A percentile compares a stretch with the other conserved stretches of the same genome.
phyloP scores from a whole-genome alignment of 495 filamentous ascomycete genomes.

The Achaetomiella virescens region DNA sequence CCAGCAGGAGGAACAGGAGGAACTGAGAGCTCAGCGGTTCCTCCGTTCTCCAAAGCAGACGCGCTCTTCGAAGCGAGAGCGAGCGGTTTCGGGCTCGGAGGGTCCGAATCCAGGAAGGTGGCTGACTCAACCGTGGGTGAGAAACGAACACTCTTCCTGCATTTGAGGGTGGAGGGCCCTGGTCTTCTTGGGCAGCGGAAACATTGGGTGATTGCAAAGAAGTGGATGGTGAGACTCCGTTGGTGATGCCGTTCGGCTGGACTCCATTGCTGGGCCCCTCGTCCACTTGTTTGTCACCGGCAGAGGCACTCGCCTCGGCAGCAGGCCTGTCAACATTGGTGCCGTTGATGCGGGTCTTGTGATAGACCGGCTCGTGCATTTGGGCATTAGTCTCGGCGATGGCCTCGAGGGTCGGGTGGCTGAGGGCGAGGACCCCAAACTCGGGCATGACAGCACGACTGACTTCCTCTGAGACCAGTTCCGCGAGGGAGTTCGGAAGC shows the following conservation, averaged over 20 bases:
- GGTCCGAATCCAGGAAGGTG: constrained; percentile 45
- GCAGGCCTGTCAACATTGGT: background rate
- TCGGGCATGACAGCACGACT: background rate
- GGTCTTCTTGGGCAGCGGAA: background rate
- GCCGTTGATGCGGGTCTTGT: background rate
- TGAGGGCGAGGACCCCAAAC: background rate
- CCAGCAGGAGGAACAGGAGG: background rate
- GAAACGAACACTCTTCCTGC: constrained; percentile 57
- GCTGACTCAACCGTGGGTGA: constrained; percentile 55
- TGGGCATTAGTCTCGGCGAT: background rate
- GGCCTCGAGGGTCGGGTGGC: background rate
- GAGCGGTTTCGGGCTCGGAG: constrained; percentile 32
- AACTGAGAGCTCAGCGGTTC: background rate
- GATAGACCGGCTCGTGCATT: background rate
- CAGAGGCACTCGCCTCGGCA: constrained; percentile 21
- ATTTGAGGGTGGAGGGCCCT: constrained; percentile 23
- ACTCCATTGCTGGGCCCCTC: background rate
- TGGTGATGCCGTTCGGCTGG: constrained; percentile 1
- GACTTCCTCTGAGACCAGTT: constrained; percentile 9
- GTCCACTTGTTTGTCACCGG: background rate
- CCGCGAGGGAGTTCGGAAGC: constrained; percentile 27
- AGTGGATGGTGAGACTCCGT: constrained; percentile 5
- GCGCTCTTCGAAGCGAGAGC: background rate
- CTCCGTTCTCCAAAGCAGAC: background rate
- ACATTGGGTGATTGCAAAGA: constrained; percentile 3